Evolutionary conservation across 176 grass and related monocot species (phyloP), one percentile per base, ranked within the genome.

Genomic region (Carex scoparia): DNA sequence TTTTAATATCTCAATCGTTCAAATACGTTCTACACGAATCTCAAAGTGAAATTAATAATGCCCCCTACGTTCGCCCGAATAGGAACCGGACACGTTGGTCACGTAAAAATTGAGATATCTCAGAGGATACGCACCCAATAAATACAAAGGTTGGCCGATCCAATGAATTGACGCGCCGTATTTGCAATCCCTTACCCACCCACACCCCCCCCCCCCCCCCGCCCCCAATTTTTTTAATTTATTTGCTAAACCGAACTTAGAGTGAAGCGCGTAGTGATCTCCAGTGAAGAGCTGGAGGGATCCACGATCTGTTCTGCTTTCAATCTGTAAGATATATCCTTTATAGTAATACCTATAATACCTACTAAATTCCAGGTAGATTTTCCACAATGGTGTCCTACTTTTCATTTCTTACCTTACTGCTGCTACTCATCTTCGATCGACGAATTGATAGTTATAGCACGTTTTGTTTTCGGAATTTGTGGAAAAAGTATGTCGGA

Each of bases 241-340:
- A 81, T 81, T 81, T 16, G 16, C 10, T 12, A 46, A 69, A 35
- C 19, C 44, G 12, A 68, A 10, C 63, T 83, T 56, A 65, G 55
- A 81, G 27, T 60, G 63, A 69, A 32, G 81, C 61, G 19, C 55
- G 44, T 35, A 42, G 44, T 69, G 63, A 54, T 80, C 58, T 80
- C 78, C 61, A 40, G 37, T 82, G 55, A 82, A 64, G 79, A 82
- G 1, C 60, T 65, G 79, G 61, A 67, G 57, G 63, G 44, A 69
- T 54, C 72, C 11, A 33, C 81, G 81, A 69, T 83, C 61, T 53
- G 35, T 48, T 79, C 59, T 65, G 37, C 14, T 65, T 48, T 5
- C 48, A 16, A 56, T 54, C 31, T 30, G 81, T 83, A 69, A 83
- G 81, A 32, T 48, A 48, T 63, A 19, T 49, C n/a, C 49, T 67